Evolutionary conservation across 2,329 filamentous ascomycete genomes (phyloP).

Genomic region (Calonectria hongkongensis): DNA sequence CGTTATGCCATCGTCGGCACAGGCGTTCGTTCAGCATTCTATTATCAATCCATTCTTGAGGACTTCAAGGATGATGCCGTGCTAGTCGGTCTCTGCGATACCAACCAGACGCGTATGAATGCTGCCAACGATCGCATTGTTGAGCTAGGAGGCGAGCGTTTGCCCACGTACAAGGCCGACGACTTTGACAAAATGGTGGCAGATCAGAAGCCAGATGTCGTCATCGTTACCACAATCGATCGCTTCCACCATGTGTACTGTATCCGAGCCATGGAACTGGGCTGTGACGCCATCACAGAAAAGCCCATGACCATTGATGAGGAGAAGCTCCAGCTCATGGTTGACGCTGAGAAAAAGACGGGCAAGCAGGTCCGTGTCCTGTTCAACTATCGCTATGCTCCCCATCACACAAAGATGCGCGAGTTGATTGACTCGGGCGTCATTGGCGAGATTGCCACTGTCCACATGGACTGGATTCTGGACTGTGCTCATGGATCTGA

Average conservation of each 20-base stretch:
- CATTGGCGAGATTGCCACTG: constrained; percentile 73
- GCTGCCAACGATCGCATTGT: constrained; percentile 71
- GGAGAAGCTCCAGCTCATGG: constrained; percentile 70
- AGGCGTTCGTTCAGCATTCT: constrained; percentile 75
- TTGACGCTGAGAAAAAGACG: constrained; percentile 52
- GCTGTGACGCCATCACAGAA: constrained; percentile 76
- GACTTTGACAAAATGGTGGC: constrained; percentile 76
- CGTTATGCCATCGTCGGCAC: constrained; percentile 75
- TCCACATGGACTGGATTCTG: constrained; percentile 79
- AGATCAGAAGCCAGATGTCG: constrained; percentile 74
- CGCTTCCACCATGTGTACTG: constrained; percentile 77
- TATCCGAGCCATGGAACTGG: constrained; percentile 74
- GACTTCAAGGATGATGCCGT: constrained; percentile 69
- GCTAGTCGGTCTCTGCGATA: constrained; percentile 76
- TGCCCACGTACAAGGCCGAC: constrained; percentile 72
- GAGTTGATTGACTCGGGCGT: constrained; percentile 72
- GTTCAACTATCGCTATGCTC: constrained; percentile 80
- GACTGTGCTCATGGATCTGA: constrained; percentile 77
- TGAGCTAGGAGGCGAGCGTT: constrained; percentile 65
- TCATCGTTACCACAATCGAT: constrained; percentile 79
- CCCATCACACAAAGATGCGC: constrained; percentile 76
- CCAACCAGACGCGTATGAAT: constrained; percentile 75
- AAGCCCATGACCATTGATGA: constrained; percentile 80
- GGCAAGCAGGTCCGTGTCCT: constrained; percentile 72
- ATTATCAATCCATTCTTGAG: constrained; percentile 74